phyloP scores from a whole-genome alignment of 768 basidiomycete species.

The Lactifluus volemus region DNA sequence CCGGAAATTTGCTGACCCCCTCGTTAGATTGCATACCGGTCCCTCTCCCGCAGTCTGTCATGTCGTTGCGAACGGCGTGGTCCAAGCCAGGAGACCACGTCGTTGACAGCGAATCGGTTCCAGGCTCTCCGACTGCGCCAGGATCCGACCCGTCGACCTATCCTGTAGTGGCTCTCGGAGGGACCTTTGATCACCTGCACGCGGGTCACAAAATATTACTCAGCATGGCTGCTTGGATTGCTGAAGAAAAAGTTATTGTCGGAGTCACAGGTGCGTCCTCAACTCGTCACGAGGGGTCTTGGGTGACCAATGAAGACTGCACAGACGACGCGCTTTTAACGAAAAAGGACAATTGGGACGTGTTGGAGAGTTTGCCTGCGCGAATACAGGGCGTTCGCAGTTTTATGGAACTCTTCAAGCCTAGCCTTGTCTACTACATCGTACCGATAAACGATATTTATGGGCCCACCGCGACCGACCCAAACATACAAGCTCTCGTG shows the following conservation, averaged over 20 bases:
- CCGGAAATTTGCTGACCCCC: not conserved
- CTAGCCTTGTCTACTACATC: conserved; percentile 54
- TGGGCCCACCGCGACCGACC: conserved; percentile 85
- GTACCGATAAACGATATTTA: conserved; percentile 77
- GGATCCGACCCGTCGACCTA: conserved; percentile 26
- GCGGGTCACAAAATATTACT: conserved; percentile 95
- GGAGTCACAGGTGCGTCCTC: conserved; percentile 66
- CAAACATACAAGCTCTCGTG: conserved; percentile 84
- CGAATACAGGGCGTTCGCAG: conserved; percentile 51
- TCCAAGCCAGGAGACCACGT: conserved; percentile 13
- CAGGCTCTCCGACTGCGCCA: conserved; percentile 4
- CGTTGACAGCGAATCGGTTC: not conserved
- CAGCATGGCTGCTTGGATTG: conserved; percentile 83
- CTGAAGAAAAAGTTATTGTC: conserved; percentile 72
- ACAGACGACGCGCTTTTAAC: conserved; percentile 61
- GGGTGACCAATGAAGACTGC: not conserved
- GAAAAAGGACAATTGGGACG: conserved; percentile 60
- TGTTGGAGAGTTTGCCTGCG: conserved; percentile 51
- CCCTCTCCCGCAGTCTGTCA: conserved; percentile 17
- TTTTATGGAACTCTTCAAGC: conserved; percentile 67
- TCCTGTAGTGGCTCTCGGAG: conserved; percentile 82
- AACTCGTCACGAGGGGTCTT: not conserved
- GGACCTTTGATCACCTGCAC: conserved; percentile 97
- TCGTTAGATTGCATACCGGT: conserved; percentile 19
- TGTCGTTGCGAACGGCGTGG: conserved; percentile 16